Evolutionary conservation across 441 rosid species (phyloP).

Genomic region (Monsonia emarginata): DNA sequence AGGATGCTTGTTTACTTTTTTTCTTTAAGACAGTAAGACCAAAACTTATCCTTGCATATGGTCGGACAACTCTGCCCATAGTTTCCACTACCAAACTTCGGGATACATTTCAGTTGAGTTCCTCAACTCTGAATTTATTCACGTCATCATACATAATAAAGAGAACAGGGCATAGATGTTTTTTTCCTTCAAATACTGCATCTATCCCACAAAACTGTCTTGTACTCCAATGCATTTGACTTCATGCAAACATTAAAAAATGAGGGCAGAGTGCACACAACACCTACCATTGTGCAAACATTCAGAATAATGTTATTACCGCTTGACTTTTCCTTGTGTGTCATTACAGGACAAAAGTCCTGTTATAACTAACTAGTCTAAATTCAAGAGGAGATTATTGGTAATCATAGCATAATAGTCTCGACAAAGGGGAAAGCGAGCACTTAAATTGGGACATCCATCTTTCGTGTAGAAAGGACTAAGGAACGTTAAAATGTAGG

Average conservation of each 20-base stretch:
- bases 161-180: background rate
- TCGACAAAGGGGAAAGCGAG: background rate
- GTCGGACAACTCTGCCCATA: too few species aligned
- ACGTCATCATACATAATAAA: background rate
- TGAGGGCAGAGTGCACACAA: background rate
- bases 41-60: too few species aligned
- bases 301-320: background rate
- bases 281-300: background rate
- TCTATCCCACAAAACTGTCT: background rate
- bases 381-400: background rate
- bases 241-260: background rate
- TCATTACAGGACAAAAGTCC: background rate
- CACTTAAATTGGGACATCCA: background rate
- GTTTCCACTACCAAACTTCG: too few species aligned
- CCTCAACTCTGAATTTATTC: too few species aligned
- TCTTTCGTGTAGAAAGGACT: background rate
- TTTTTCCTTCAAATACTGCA: background rate
- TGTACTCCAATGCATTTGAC: background rate
- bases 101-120: too few species aligned
- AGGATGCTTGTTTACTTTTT: too few species aligned
- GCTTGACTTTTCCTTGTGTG: background rate
- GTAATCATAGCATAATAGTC: background rate
- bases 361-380: background rate
- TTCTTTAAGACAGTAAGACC: too few species aligned
- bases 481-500: background rate